A percentile compares a stretch with the other conserved stretches of the same genome.
Conservation (phyloP, 805 yeast species). For the Cyberlindnera petersonii region DNA sequence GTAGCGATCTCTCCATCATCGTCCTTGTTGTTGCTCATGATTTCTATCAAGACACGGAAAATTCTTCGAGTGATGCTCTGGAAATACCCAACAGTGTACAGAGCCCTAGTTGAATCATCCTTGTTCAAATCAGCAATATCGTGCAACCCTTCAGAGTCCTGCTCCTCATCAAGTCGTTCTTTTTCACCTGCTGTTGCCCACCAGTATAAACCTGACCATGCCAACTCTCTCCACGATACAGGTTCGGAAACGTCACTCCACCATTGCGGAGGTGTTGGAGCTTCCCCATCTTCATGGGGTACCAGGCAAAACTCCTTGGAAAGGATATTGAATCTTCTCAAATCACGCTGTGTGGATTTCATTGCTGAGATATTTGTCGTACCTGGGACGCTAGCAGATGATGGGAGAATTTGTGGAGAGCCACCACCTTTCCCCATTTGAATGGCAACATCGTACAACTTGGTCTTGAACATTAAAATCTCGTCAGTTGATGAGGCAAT, state of each 20-base stretch:
- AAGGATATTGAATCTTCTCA: slow-evolving; percentile 32
- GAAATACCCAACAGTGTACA: slow-evolving; percentile 46
- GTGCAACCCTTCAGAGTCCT: slow-evolving; percentile 35
- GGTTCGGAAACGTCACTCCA: slow-evolving; percentile 45
- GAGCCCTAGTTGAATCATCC: slow-evolving; percentile 25
- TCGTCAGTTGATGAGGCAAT: slow-evolving; percentile 67
- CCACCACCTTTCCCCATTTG: slow-evolving; percentile 14
- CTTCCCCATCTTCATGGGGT: slow-evolving; percentile 5
- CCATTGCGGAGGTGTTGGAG: slow-evolving; percentile 32
- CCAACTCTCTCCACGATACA: slow-evolving; percentile 50
- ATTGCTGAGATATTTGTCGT: slow-evolving; percentile 5
- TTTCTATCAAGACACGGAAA: slow-evolving; percentile 35
- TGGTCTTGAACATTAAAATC: slow-evolving; percentile 50
- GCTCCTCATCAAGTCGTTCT: slow-evolving; percentile 36
- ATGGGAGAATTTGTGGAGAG: slow-evolving; percentile 11
- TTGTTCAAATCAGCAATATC: slow-evolving; percentile 13
- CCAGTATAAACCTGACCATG: slow-evolving; percentile 75
- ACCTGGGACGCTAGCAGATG: slow-evolving; percentile 14
- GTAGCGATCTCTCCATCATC: slow-evolving; percentile 18
- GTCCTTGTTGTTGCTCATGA: slow-evolving; percentile 30
- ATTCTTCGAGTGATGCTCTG: slow-evolving; percentile 44
- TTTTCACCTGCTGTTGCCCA: slow-evolving; percentile 84
- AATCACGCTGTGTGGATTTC: slow-evolving; percentile 36
- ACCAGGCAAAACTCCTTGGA: slow-evolving; percentile 16
- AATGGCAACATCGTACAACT: slow-evolving; percentile 46